Percentiles rank a stretch among this genome's conserved stretches.
These are phyloP conservation scores for Daldinia grandis DNA, from an alignment of 495 filamentous ascomycete species.

Conservation along the genomic window DNA sequence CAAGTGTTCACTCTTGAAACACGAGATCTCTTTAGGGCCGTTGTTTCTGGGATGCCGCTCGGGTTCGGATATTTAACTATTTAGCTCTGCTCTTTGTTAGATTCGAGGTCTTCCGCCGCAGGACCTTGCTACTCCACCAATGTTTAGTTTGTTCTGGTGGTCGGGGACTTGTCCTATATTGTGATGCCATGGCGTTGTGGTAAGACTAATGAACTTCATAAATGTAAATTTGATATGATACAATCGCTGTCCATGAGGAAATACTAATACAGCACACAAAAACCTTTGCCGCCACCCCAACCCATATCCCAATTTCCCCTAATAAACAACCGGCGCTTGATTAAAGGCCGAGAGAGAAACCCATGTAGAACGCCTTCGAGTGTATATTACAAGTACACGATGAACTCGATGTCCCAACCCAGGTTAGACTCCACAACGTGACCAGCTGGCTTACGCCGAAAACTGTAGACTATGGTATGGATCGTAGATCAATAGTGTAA, in stretches of 20 bases:
- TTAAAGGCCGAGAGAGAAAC: constrained; percentile 22
- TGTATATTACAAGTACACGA: constrained; percentile 11
- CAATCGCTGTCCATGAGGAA: not conserved
- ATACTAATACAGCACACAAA: not conserved
- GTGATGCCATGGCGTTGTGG: not conserved
- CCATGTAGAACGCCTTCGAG: not conserved
- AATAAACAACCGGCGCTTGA: constrained; percentile 19
- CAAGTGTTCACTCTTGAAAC: constrained; percentile 24
- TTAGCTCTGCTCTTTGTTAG: not conserved
- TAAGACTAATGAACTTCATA: not conserved
- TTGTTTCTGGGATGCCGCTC: not conserved
- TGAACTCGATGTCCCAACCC: not conserved
- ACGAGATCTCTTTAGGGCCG: constrained; percentile 11
- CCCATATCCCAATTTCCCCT: not conserved
- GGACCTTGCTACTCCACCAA: not conserved
- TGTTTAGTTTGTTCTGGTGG: constrained; percentile 3
- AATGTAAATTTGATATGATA: constrained; percentile 2
- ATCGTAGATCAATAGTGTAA: not conserved
- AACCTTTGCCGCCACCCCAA: not conserved
- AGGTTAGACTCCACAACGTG: not conserved
- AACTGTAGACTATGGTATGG: constrained; percentile 1
- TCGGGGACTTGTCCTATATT: not conserved
- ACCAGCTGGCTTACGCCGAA: constrained; percentile 1
- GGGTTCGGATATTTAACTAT: constrained; percentile 18
- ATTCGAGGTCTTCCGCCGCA: not conserved